Evolutionary conservation across 2,329 filamentous ascomycete genomes (phyloP), one percentile per base, ranked within the genome.

Genomic region (Monosporascus sp.): DNA sequence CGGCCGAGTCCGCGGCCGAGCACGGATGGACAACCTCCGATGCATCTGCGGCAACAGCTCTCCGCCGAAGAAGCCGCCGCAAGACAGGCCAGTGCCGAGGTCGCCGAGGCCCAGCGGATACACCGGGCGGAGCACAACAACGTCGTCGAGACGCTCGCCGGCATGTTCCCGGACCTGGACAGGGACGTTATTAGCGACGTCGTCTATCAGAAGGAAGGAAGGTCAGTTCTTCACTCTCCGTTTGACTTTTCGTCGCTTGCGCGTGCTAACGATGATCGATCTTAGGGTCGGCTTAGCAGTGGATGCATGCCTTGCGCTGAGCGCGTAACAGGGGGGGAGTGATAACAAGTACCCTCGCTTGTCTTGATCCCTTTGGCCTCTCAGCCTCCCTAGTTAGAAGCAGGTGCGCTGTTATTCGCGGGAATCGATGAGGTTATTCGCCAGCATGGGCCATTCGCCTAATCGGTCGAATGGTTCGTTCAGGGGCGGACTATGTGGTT

Each of bases 151-250:
- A 97, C 94, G 37, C 74, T 99, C 53, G 86, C 90, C 48, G 88
- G 91, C 63, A 99, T 99, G 94, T 99, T 99, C 69, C 94, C 94
- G 1, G 91, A 95, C 66, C 76, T 99, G 49, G 94, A 99, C 70
- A 84, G 85, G 64, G 95, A 99, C 48, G 82, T 99, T 38, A 97
- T 99, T 67, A 92, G 92, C 64, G 94, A 99, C 73, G 94, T 99
- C 41, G 94, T 99, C 26, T 86, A 93, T 69, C 85, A 95, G 75
- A 97, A 99, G 73, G 87, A 97, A 72, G 95, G 94, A 68, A 84
- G 90, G 91, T 93, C 71, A 75, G 88, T 81, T 52, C 17, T 31
- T 41, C 22, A 20, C 45, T 52, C 11, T 40, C 38, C 37, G n/a
- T 26, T 53, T 20, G 17, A n/a, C 40, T 37, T 7, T 2, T 5